phyloP scores from a whole-genome alignment of 768 basidiomycete species.

The Boletales sp. region DNA sequence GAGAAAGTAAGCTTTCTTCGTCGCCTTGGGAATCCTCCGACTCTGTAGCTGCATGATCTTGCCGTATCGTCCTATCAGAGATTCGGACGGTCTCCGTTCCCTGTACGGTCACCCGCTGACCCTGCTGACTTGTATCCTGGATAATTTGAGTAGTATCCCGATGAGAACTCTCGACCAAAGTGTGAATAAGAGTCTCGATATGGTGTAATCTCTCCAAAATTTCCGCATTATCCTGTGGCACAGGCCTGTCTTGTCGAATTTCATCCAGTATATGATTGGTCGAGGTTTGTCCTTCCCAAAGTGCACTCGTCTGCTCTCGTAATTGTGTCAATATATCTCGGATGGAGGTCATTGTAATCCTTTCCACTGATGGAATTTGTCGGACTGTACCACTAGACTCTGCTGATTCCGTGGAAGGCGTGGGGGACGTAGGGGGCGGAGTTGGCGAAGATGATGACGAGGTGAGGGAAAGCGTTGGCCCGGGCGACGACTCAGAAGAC shows the following conservation, averaged over 20 bases:
- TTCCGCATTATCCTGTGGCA: constrained; percentile 39
- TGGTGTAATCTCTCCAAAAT: constrained; percentile 27
- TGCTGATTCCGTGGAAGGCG: constrained; percentile 26
- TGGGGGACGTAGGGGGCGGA: constrained; percentile 35
- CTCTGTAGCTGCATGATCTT: constrained; percentile 23
- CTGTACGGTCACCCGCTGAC: constrained; percentile 1
- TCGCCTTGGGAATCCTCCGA: constrained; percentile 27
- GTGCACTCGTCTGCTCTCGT: constrained; percentile 51
- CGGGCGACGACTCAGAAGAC: constrained; percentile 32
- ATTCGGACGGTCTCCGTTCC: constrained; percentile 15
- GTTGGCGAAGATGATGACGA: constrained; percentile 34
- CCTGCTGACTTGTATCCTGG: constrained; percentile 2
- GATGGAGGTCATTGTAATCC: constrained; percentile 40
- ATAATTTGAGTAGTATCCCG: too few relatives aligned
- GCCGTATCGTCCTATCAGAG: constrained; percentile 9
- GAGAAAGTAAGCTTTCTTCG: constrained; percentile 22
- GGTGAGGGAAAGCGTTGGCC: constrained; percentile 37
- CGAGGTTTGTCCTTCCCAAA: constrained; percentile 60
- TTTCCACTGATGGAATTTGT: constrained; percentile 20
- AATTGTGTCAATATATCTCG: constrained; percentile 55
- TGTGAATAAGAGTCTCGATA: constrained; percentile 24
- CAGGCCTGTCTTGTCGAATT: constrained; percentile 46
- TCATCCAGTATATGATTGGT: constrained; percentile 63
- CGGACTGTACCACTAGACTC: constrained; percentile 38
- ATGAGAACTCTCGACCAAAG: constrained; percentile 1